Conservation (phyloP, 139 green algal genomes). For the Chlamydomonas sphaeroides region DNA sequence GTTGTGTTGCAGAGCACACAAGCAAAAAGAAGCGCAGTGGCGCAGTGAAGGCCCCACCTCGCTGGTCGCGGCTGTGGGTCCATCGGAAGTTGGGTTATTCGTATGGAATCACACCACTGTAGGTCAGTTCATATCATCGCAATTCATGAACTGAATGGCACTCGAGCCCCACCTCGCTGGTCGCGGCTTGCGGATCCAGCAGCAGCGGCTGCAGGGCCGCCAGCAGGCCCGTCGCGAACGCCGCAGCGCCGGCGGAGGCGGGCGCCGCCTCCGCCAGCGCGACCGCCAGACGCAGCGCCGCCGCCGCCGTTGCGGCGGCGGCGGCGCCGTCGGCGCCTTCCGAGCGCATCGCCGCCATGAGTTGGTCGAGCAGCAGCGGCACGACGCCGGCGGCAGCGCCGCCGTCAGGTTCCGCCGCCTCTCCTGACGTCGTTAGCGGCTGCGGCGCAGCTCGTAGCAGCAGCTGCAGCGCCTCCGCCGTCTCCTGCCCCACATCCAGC, state of each 20-base stretch:
- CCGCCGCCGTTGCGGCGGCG: neutral
- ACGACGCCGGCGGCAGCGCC: too few species aligned
- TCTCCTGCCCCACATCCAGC: neutral
- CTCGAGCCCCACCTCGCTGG: too few species aligned
- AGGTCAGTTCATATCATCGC: too few species aligned
- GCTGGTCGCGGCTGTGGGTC: too few species aligned
- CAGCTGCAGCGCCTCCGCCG: constrained; percentile 7
- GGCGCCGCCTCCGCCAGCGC: neutral
- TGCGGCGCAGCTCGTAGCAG: neutral
- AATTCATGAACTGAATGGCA: too few species aligned
- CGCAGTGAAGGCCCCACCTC: too few species aligned
- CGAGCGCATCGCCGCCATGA: neutral
- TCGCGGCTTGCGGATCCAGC: neutral
- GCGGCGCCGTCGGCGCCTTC: neutral
- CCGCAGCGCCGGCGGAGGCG: neutral
- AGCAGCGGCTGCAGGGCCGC: constrained; percentile 13
- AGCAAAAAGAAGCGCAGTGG: too few species aligned
- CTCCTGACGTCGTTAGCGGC: neutral
- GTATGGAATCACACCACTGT: too few species aligned
- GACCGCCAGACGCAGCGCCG: constrained; percentile 6
- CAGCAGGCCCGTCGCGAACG: constrained; percentile 8
- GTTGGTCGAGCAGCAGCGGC: neutral
- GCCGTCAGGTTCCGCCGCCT: too few species aligned
- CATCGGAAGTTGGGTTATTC: too few species aligned
- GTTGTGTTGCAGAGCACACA: too few species aligned